Evolutionary conservation across 805 yeast genomes (phyloP), one percentile per base, ranked within the genome.

Genomic region (Metschnikowia arizonensis): DNA sequence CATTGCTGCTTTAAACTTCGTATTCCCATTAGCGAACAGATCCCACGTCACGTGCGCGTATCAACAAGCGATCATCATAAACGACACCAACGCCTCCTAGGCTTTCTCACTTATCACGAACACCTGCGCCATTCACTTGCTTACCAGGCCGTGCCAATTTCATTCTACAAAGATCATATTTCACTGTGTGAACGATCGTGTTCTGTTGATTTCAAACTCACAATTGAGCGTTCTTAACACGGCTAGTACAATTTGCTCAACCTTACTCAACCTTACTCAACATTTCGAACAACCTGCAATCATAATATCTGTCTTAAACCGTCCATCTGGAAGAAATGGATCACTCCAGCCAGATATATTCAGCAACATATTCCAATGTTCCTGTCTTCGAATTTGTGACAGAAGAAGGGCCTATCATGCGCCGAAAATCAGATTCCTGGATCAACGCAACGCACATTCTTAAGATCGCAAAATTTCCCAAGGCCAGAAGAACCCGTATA

Each of bases 281-380:
- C n/a, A 18, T 37, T 12, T 12, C 24, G 40, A 19, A 15, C 24
- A 37, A 26, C 18, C 25, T 18, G n/a, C 25, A 9, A n/a, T 19
- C 25, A 28, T 18, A 19, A 12, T 28, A 28, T 26, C 23, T 18
- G 32, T 18, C 33, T 34, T 9, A 4, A 12, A 18, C 6, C 32
- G 28, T 12, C 18, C 32, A 28, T 37, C 26, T 37, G 33, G 21
- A 14, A 21, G 29, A 21, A 46, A 34, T 43, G 32, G 37, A 28
- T 17, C 30, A 35, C n/a, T 39, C 49, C 17, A 36, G 42, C 33
- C 64, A 61, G 47, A 58, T 85, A 28, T 85, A 83, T 61, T 82
- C 88, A 2, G 85, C 85, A 33, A 82, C 86, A 19, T 84, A 86
- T 68, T 76, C 90, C 32, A 79, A 88, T 55, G 85, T 87, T 44